Evolutionary conservation across 1,284 basidiomycete species (phyloP).

Genomic region (Agaricales sp.): DNA sequence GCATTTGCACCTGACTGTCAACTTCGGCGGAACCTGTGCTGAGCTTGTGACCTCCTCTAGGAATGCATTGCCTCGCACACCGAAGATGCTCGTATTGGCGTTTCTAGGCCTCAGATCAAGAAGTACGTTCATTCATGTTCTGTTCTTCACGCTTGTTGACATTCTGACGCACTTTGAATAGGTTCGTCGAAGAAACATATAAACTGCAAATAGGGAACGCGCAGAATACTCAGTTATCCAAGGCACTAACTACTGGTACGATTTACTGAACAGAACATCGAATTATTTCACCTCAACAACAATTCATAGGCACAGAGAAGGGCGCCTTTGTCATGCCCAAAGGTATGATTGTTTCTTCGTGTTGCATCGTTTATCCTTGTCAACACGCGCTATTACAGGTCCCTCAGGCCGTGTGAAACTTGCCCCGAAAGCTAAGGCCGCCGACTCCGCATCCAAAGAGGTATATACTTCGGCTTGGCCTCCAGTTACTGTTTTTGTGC

Average conservation of each 20-base stretch:
- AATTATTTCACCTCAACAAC: no score
- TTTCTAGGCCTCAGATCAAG: constrained; percentile 89
- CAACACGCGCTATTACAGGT: constrained; percentile 25
- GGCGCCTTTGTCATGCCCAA: constrained; percentile 79
- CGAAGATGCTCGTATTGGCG: constrained; percentile 75
- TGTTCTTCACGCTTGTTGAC: constrained; percentile 5
- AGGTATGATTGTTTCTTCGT: no score
- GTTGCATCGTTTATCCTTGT: constrained; percentile 5
- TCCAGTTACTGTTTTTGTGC: constrained; percentile 9
- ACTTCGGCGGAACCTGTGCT: no score
- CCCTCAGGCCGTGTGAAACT: constrained; percentile 81
- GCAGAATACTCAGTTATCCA: constrained; percentile 73
- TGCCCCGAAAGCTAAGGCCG: constrained; percentile 49
- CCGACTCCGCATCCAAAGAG: constrained; percentile 57
- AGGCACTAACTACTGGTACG: constrained; percentile 53
- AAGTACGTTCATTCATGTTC: constrained; percentile 42
- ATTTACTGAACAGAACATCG: no score
- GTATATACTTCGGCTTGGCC: constrained; percentile 22
- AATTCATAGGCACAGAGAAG: constrained; percentile 63
- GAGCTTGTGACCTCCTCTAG: constrained; percentile 28
- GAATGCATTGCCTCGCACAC: constrained; percentile 73
- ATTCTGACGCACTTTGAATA: constrained; percentile 22
- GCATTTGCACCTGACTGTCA: no score
- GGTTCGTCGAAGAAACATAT: constrained; percentile 75
- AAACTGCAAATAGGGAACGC: constrained; percentile 69